Base-by-base conservation (phyloP, 2,329 filamentous ascomycete species). In the Celoporthe dispersa region DNA sequence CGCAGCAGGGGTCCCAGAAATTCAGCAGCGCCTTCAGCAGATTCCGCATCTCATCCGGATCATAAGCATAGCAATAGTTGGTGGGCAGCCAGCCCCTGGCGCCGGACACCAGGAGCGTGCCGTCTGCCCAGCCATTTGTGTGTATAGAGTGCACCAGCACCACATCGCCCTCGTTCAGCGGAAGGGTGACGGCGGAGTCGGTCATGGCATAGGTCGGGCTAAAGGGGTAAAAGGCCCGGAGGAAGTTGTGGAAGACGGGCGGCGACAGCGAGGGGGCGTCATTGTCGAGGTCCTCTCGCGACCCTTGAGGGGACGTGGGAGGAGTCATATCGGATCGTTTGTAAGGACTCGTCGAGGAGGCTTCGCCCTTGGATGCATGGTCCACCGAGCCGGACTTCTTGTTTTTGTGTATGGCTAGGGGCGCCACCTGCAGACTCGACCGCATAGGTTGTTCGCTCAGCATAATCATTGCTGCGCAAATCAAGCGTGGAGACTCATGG, bases 41-140 rank as follows among this genome's bases (percentile, higher is more conserved):
- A 73, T 90, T 94, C 68, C 90, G 89, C 86, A 98, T 94, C 73
- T 94, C 90, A 31, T 94, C 89, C 61, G 95, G 94, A 74, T 98
- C 93, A 79, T 98, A 99, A 12, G 93, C 88, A 78, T 98, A 94
- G 83, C 96, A 99, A 80, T 98, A 99, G 80, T 99, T 99, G 11
- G 96, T 99, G 2, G 96, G 96, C 71, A 99, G 84, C 96, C 96
- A 99, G 73, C 96, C 96, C 75, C 96, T 88, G 65, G 92, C 92
- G 35, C 95, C 95, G 2, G 94, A 93, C 33, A 91, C 87, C 72
- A 99, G 83, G 55, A 98, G 84, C 0, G 96, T 99, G 66, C 96
- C 96, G 79, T 99, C 96, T 41, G 96, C 96, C 96, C 96, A 99
- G 75, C 96, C 96, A 82, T 98, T 99, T 71, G 94, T 96, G 80